A percentile compares a stretch with the other conserved stretches of the same genome.
phyloP scores from a whole-genome alignment of 2,329 filamentous ascomycete species.

The Calonectria multiphialidica region DNA sequence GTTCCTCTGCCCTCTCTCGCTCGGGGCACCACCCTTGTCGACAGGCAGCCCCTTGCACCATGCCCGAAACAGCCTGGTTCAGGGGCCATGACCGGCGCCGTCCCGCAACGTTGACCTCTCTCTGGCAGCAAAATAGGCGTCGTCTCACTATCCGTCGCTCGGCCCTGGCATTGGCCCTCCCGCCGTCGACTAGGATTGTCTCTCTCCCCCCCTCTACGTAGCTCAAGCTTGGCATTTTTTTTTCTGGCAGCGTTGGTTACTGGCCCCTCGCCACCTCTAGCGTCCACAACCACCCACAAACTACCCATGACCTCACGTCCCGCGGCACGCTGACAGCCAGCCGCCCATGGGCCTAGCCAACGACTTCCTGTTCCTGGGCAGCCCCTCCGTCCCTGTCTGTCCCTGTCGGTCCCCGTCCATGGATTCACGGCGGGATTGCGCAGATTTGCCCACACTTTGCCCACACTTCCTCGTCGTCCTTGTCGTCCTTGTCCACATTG shows the following conservation, averaged over 20 bases:
- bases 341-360: not conserved
- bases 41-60: not conserved
- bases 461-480: not conserved
- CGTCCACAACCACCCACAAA: not conserved
- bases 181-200: not conserved
- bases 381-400: not conserved
- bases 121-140: not conserved
- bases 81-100: not conserved
- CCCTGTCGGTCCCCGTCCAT: not conserved
- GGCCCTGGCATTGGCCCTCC: not conserved
- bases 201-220: not conserved
- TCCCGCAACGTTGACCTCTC: conserved; percentile 5
- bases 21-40: not conserved
- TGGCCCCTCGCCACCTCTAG: not conserved
- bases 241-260: not conserved
- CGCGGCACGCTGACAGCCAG: not conserved
- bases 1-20: not conserved
- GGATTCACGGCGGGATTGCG: not conserved
- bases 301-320: not conserved
- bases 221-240: not conserved
- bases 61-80: not conserved
- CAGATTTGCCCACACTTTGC: no score
- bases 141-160: conserved; percentile 5
- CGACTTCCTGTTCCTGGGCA: not conserved
- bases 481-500: no score